Base-by-base conservation (phyloP, 352 stramenopile genomes). In the Phytophthora pinifolia region DNA sequence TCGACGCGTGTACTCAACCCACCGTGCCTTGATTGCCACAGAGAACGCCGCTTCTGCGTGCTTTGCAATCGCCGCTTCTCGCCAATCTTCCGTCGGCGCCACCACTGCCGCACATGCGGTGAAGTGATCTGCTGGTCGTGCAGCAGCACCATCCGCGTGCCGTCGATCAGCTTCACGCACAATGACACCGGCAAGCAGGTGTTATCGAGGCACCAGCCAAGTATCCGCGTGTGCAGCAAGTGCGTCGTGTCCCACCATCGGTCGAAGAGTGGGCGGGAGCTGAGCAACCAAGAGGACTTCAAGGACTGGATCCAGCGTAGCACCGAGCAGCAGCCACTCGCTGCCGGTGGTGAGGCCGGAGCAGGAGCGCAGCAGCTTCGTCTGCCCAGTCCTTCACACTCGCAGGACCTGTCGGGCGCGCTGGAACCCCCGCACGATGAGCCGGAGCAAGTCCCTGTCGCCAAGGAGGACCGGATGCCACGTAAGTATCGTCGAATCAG, bases 61-160 rank as follows among this genome's bases (percentile, higher is more conserved):
- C 88, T 93, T 54, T 95, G 85, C 46, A 75, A 83, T 34, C 77
- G 79, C 13, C 78, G 82, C 34, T 95, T 95, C 61, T 90, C 81
- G 13, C 68, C 85, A 5, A 86, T 95, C 46, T 92, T 95, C 42
- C 83, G 85, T 29, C 81, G 85, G 1, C 80, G 81, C n/a, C 86
- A 96, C 50, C 86, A 96, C 52, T 96, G 86, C 58, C 84, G 86
- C 36, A 90, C 80, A 27, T 96, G 86, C 41, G 86, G 86, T 6
- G 83, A 92, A 70, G 79, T 96, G 32, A 93, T 96, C 46, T 96
- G 86, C 60, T 92, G 81, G 76, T 79, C 89, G 17, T 95, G 85
- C 57, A 93, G 83, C 53, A 88, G 77, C 46, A 92, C 84, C 43
- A 89, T 95, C 20, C 79, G 79, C 14, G 85, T 92, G 15, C 79